Evolutionary conservation across 2,329 filamentous ascomycete genomes (phyloP).

Genomic region (Pyrenophora seminiperda): DNA sequence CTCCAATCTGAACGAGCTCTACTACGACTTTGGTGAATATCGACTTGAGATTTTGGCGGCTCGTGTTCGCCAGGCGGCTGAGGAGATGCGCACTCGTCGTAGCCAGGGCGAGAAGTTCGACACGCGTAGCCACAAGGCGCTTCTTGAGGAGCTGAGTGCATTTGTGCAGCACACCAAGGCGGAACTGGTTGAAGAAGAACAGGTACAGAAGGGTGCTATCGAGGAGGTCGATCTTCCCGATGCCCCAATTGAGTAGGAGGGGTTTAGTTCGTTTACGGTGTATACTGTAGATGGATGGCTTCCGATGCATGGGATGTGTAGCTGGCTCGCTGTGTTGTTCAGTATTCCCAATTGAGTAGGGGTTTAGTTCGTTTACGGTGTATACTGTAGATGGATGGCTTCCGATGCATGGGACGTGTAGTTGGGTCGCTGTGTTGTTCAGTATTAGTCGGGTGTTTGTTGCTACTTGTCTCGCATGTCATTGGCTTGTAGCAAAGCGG

Average conservation of each 20-base stretch:
- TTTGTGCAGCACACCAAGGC: conserved; percentile 44
- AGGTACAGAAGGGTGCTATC: conserved; percentile 37
- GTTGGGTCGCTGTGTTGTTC: no score
- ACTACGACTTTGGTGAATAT: conserved; percentile 66
- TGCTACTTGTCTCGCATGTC: no score
- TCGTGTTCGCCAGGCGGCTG: conserved; percentile 54
- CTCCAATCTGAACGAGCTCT: conserved; percentile 62
- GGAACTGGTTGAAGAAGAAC: conserved; percentile 41
- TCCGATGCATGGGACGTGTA: no score
- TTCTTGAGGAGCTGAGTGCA: conserved; percentile 39
- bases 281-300: no score
- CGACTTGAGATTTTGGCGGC: conserved; percentile 67
- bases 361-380: no score
- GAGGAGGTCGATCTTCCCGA: conserved; percentile 34
- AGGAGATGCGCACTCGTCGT: conserved; percentile 47
- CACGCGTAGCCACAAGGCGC: conserved; percentile 42
- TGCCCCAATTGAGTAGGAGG: conserved; percentile 25
- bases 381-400: no score
- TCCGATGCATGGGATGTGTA: no score
- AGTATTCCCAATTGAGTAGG: no score
- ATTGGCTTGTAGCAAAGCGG: conserved; percentile 10
- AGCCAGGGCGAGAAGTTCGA: conserved; percentile 40
- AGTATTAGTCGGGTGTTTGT: no score
- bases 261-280: no score
- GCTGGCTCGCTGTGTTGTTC: no score